Conservation (phyloP, 305 asterid species). For the Andrographis paniculata region DNA sequence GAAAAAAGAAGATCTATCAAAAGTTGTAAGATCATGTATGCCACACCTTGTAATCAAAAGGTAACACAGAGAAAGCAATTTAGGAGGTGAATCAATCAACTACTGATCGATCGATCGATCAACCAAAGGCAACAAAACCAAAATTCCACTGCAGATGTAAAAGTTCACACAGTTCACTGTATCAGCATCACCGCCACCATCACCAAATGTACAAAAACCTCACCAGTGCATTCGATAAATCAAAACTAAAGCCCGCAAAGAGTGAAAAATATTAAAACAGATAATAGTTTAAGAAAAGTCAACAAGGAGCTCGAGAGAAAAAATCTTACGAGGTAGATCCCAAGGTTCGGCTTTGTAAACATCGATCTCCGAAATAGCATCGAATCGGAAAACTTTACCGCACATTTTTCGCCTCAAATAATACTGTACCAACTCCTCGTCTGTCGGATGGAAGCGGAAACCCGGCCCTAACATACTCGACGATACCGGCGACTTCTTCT, state of each 20-base stretch:
- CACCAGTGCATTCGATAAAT: background rate
- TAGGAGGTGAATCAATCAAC: too few relatives aligned
- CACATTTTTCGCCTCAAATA: constrained; percentile 60
- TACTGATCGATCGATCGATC: too few relatives aligned
- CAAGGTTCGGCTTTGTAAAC: constrained; percentile 84
- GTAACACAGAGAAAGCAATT: too few relatives aligned
- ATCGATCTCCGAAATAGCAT: constrained; percentile 73
- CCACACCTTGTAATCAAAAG: too few relatives aligned
- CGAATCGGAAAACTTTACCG: constrained; percentile 44
- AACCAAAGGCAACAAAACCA: background rate
- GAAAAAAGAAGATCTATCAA: too few relatives aligned
- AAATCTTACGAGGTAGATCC: constrained; percentile 68
- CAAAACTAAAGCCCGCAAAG: background rate
- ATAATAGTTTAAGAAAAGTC: background rate
- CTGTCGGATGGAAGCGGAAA: constrained; percentile 86
- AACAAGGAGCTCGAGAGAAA: constrained; percentile 1
- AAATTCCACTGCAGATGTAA: background rate
- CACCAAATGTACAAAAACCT: background rate
- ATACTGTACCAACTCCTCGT: constrained; percentile 76
- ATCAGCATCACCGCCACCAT: background rate
- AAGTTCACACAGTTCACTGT: background rate
- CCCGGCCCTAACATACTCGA: constrained; percentile 35
- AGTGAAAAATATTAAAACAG: background rate
- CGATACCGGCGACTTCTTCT: constrained; percentile 22
- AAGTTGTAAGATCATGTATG: too few relatives aligned